Conservation (phyloP, 208 protist genomes). For the Leishmania braziliensis region DNA sequence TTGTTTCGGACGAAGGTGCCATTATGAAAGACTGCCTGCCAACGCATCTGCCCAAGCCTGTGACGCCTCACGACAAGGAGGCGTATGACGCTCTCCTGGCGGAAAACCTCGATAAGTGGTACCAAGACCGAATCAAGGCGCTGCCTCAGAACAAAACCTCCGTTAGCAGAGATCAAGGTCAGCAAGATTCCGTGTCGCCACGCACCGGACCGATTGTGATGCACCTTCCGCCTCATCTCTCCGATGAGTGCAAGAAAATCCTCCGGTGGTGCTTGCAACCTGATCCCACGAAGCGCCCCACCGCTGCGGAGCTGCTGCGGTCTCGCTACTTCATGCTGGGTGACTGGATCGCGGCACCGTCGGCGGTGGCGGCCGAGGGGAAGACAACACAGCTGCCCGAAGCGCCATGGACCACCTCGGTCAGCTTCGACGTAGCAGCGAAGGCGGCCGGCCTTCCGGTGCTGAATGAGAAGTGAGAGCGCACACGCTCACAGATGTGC, state of each 20-base stretch:
- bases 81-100: slow-evolving; percentile 39
- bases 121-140: slow-evolving; percentile 30
- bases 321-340: slow-evolving; percentile 75
- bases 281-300: slow-evolving; percentile 55
- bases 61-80: slow-evolving; percentile 42
- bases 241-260: slow-evolving; percentile 63
- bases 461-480: slow-evolving; percentile 11
- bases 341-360: slow-evolving; percentile 55
- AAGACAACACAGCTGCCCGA: slow-evolving; percentile 31
- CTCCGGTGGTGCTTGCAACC: slow-evolving; percentile 60
- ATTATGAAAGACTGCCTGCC: slow-evolving; percentile 58
- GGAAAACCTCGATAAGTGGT: slow-evolving; percentile 47
- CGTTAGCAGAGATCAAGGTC: slow-evolving; percentile 34
- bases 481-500: not conserved
- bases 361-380: slow-evolving; percentile 11
- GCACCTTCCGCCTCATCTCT: slow-evolving; percentile 60
- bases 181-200: slow-evolving; percentile 27
- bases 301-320: slow-evolving; percentile 65
- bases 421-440: slow-evolving; percentile 47
- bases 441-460: slow-evolving; percentile 30
- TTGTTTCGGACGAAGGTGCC: slow-evolving; percentile 48
- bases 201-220: slow-evolving; percentile 29
- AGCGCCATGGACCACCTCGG: slow-evolving; percentile 49
- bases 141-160: slow-evolving; percentile 27
- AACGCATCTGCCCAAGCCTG: slow-evolving; percentile 22